Evolutionary conservation across 768 basidiomycete species (phyloP).

Genomic region (Calocybe gangraenosa): DNA sequence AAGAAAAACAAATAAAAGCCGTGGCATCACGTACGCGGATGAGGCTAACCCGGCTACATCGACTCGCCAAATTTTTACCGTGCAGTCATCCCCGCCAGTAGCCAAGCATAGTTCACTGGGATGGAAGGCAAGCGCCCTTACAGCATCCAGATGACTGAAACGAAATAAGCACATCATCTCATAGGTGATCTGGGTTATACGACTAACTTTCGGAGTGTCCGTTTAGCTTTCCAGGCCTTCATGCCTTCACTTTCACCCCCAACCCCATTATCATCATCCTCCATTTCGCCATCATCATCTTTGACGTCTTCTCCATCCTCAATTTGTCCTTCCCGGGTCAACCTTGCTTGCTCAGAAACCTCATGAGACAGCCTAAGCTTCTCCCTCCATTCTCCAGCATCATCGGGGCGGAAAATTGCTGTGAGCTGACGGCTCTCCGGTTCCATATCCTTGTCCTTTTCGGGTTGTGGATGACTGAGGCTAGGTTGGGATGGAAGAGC

Average conservation of each 20-base stretch:
- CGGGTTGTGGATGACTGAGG: conserved; percentile 22
- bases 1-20: background rate
- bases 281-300: conserved; percentile 61
- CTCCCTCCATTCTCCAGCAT: conserved; percentile 84
- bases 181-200: conserved; percentile 16
- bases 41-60: conserved; percentile 73
- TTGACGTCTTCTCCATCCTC: conserved; percentile 22
- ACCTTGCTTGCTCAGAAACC: conserved; percentile 48
- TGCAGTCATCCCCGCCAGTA: conserved; percentile 94
- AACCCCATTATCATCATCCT: conserved; percentile 69
- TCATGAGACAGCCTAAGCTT: conserved; percentile 65
- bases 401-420: conserved; percentile 85
- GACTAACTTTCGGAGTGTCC: conserved; percentile 85
- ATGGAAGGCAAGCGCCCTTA: conserved; percentile 87
- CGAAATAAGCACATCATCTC: conserved; percentile 15
- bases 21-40: conserved; percentile 56
- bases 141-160: conserved; percentile 86
- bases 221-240: conserved; percentile 82
- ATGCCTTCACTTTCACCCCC: conserved; percentile 63
- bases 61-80: conserved; percentile 94
- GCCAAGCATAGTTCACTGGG: conserved; percentile 81
- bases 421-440: conserved; percentile 55
- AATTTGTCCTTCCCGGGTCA: conserved; percentile 30
- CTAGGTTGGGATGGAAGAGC: conserved; percentile 29
- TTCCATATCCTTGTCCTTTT: conserved; percentile 45